These are phyloP conservation scores for Sporisorium graminicola DNA, from an alignment of 1,284 basidiomycete genomes.

Conservation along the genomic window DNA sequence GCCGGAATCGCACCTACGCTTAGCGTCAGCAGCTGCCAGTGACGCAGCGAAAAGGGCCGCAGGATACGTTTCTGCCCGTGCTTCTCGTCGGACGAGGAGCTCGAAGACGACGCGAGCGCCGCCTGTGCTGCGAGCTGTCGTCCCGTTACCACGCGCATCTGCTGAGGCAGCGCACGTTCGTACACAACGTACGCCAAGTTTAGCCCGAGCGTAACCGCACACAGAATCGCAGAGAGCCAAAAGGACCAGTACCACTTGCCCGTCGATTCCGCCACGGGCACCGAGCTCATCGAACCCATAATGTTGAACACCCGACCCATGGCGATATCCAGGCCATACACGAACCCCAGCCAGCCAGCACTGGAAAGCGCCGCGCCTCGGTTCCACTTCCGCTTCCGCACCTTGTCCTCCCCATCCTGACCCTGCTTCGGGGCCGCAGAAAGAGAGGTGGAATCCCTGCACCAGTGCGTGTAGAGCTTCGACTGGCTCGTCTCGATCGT, in stretches of 20 bases:
- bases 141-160: conserved; percentile 61
- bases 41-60: conserved; percentile 17
- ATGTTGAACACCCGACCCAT: conserved; percentile 61
- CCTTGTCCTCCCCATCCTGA: not conserved
- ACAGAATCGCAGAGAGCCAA: conserved; percentile 69
- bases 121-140: conserved; percentile 33
- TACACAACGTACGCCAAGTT: conserved; percentile 68
- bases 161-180: conserved; percentile 67
- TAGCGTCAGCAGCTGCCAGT: conserved; percentile 14
- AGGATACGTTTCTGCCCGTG: not conserved
- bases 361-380: conserved; percentile 9
- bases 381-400: conserved; percentile 7
- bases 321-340: conserved; percentile 68
- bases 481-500: conserved; percentile 67
- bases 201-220: conserved; percentile 57
- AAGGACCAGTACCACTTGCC: conserved; percentile 70
- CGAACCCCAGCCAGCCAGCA: conserved; percentile 42
- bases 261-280: conserved; percentile 70
- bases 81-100: conserved; percentile 1
- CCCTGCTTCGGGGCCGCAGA: not conserved
- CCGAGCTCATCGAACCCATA: conserved; percentile 60
- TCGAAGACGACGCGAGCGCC: not conserved
- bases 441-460: conserved; percentile 9
- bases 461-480: conserved; percentile 64
- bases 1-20: conserved; percentile 50